Conservation (phyloP, 768 basidiomycete genomes). For the Boletus reticulatus region DNA sequence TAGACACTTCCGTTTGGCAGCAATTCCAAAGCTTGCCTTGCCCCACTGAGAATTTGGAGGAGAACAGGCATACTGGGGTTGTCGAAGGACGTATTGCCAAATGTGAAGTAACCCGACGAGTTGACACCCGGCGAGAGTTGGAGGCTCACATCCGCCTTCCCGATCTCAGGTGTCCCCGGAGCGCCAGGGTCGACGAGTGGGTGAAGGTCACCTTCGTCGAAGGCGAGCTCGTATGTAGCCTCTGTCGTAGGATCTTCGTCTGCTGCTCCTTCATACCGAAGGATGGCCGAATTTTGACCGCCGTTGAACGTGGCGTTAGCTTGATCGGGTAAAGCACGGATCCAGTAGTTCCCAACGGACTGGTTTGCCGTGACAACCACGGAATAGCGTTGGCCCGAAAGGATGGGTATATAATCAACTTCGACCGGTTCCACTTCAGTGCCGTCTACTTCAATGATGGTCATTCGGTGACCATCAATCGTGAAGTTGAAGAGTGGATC, state of each 20-base stretch:
- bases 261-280: neutral
- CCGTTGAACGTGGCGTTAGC: neutral
- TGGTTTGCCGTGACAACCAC: constrained; percentile 43
- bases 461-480: constrained; percentile 8
- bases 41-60: constrained; percentile 42
- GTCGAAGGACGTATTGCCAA: neutral
- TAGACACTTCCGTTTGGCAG: constrained; percentile 49
- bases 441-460: constrained; percentile 5
- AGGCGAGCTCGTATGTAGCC: neutral
- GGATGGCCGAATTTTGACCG: constrained; percentile 3
- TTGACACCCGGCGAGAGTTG: neutral
- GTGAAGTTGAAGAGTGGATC: constrained; percentile 1
- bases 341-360: constrained; percentile 51
- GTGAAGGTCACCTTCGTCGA: neutral
- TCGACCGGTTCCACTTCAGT: neutral
- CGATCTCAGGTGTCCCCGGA: constrained; percentile 3
- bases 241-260: neutral
- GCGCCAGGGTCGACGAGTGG: neutral
- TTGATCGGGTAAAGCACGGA: constrained; percentile 36
- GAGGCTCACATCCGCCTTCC: constrained; percentile 3
- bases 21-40: constrained; percentile 40
- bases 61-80: constrained; percentile 40
- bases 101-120: neutral
- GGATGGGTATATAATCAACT: neutral
- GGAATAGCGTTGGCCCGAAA: constrained; percentile 3